Base-by-base conservation (phyloP, 1,284 basidiomycete species). In the Ganoderma lucidum region DNA sequence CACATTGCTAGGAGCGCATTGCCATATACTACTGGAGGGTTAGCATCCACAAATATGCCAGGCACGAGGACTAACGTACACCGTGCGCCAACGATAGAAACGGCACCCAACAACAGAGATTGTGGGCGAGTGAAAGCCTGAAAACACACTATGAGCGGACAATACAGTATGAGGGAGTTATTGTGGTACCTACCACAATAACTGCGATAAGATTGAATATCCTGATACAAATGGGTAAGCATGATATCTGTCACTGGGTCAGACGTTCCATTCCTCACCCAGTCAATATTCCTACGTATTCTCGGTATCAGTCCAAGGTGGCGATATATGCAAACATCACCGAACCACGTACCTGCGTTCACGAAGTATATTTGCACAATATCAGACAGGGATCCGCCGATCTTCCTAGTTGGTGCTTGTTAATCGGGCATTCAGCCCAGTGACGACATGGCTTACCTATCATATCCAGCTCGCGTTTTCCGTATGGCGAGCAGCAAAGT, bases 381-480 rank as follows among this genome's bases (percentile, higher is more conserved):
- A 23, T 37, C 56, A 23, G 17, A 59, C n/a, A 39, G 8, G 19
- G 56, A 39, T 23, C 23, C 56, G 19, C 56, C 56, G 8, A 17
- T 59, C 56, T n/a, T 59, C 19, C 56, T 59, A 19, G 19, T 59
- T 2, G 17, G 30, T 14, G n/a, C 32, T 35, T 8, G 30, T 59
- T 23, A 59, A n/a, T 12, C 37, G 2, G 9, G 35, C 10, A 3
- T 23, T 12, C n/a, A 9, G 19, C 14, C 17, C 3, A n/a, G 37
- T n/a, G 32, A 39, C 9, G 37, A 10, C 35, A 10, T 5, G 37
- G 35, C 56, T 39, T 39, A 59, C 56, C 56, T 15, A 19, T 59
- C 56, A 59, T 59, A 39, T 39, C 37, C 19, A 59, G n/a, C 56
- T 19, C 56, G 56, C n/a, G 56, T 35, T 10, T 59, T 59, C 37